Conservation (phyloP, 108 stramenopile genomes). For the Nitzschia sp. region DNA sequence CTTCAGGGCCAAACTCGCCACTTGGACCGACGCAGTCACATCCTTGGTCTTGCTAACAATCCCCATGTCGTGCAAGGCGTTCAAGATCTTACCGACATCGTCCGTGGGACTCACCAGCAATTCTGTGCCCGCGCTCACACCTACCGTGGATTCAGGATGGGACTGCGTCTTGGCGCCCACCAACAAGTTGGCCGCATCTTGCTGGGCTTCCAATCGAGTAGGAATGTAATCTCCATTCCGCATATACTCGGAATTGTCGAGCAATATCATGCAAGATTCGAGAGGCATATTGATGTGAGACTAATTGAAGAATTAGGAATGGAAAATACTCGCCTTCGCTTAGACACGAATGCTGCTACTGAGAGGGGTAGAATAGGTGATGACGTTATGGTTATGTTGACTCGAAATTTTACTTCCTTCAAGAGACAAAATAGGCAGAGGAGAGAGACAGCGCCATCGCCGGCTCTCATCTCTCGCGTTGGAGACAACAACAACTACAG, state of each 20-base stretch:
- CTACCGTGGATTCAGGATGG: slow-evolving; percentile 98
- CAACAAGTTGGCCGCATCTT: slow-evolving; percentile 95
- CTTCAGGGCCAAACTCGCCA: slow-evolving; percentile 95
- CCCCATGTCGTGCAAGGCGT: slow-evolving; percentile 71
- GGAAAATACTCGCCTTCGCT: no score
- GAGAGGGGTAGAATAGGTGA: no score
- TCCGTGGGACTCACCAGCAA: slow-evolving; percentile 93
- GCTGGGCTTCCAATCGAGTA: slow-evolving; percentile 96
- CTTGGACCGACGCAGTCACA: slow-evolving; percentile 85
- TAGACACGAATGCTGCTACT: no score
- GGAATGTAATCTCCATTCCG: slow-evolving; percentile 98
- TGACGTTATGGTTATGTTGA: no score
- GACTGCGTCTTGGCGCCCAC: slow-evolving; percentile 88
- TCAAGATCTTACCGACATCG: slow-evolving; percentile 93
- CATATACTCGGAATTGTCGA: slow-evolving; percentile 99
- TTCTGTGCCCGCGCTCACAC: slow-evolving; percentile 88
- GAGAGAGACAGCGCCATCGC: no score
- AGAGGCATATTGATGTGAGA: slow-evolving; percentile 78
- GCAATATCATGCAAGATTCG: slow-evolving; percentile 96
- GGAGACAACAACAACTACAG: no score
- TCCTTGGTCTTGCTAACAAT: slow-evolving; percentile 41
- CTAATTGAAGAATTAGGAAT: no score
- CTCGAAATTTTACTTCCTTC: no score
- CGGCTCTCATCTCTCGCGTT: no score
- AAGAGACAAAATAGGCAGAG: no score